Conservation (phyloP, 495 filamentous ascomycete genomes). For the Melanomma pulvis-pyrius region DNA sequence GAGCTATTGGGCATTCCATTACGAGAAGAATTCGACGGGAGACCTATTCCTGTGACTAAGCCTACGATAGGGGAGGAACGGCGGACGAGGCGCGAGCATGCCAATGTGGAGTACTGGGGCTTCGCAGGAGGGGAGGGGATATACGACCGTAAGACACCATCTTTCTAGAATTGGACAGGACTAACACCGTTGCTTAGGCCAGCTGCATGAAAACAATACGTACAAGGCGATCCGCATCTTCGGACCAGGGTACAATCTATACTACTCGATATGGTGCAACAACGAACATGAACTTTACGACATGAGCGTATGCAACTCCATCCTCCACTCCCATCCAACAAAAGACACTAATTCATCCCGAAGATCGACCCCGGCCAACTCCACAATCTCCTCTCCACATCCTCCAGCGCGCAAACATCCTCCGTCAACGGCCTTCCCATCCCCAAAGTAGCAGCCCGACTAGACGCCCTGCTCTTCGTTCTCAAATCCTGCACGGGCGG, state of each 20-base stretch:
- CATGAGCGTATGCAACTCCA: slow-evolving; percentile 28
- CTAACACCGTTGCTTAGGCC: too few relatives aligned
- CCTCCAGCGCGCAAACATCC: too few relatives aligned
- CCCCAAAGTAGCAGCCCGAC: too few relatives aligned
- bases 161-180: too few relatives aligned
- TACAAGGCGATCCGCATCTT: slow-evolving; percentile 41
- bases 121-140: slow-evolving; percentile 42
- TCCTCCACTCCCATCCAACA: too few relatives aligned
- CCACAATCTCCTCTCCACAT: slow-evolving; percentile 41
- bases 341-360: too few relatives aligned
- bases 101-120: slow-evolving; percentile 46
- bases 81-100: slow-evolving; percentile 51
- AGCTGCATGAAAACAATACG: slow-evolving; percentile 44
- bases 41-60: slow-evolving; percentile 37
- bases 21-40: slow-evolving; percentile 37
- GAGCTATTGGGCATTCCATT: slow-evolving; percentile 50
- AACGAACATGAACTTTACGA: slow-evolving; percentile 43
- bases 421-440: too few relatives aligned
- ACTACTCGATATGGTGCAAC: slow-evolving; percentile 41
- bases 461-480: slow-evolving; percentile 42
- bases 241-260: slow-evolving; percentile 32
- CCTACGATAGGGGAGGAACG: slow-evolving; percentile 35
- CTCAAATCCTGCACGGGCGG: slow-evolving; percentile 43
- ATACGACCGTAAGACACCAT: slow-evolving; percentile 19
- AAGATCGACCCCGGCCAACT: slow-evolving; percentile 42